These are phyloP conservation scores for Fabrea salina DNA, from an alignment of 169 alveolate species.

Conservation along the genomic window DNA sequence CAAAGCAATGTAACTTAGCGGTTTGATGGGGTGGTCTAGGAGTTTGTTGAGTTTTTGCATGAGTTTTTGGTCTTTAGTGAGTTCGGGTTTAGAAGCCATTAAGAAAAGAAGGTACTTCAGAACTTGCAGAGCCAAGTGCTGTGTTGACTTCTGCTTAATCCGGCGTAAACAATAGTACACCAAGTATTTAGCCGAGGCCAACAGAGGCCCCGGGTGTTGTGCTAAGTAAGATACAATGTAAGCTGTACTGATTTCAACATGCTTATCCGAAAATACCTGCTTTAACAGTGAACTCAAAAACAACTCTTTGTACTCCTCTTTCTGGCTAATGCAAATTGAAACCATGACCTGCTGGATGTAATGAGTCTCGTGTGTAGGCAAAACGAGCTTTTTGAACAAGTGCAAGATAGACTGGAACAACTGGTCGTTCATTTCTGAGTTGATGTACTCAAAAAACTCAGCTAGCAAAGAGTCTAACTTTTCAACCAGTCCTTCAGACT, in stretches of 20 bases:
- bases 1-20: background rate
- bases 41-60: background rate
- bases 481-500: background rate
- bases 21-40: background rate
- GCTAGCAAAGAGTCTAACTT: background rate
- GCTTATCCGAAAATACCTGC: background rate
- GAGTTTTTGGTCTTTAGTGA: background rate
- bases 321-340: background rate
- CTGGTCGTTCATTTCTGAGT: background rate
- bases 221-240: background rate
- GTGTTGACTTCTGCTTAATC: background rate
- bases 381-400: background rate
- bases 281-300: background rate
- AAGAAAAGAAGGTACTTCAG: background rate
- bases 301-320: background rate
- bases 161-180: background rate
- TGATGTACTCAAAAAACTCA: background rate
- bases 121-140: background rate
- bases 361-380: background rate
- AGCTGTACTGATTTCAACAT: background rate
- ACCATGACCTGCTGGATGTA: background rate
- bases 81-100: conserved; percentile 3
- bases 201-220: background rate
- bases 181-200: background rate
- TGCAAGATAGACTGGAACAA: background rate